Percentiles rank a stretch among this genome's conserved stretches.
Conservation (phyloP, 441 rosid species). For the Syzygium malaccense region DNA sequence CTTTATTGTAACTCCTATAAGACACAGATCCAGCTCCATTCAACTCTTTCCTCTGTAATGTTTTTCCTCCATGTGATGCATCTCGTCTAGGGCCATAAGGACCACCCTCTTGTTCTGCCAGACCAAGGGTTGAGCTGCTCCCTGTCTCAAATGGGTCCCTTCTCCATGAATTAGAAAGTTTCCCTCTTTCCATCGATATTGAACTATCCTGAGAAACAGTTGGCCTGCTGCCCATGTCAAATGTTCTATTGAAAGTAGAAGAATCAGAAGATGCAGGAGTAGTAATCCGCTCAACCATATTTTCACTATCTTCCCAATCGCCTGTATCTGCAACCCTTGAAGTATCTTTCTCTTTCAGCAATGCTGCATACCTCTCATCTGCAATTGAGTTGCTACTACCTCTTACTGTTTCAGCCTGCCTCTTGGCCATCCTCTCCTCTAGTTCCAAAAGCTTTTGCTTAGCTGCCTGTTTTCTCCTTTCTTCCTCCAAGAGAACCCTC, state of each 20-base stretch:
- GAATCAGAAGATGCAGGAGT: conserved; percentile 69
- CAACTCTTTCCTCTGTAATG: conserved; percentile 52
- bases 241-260: conserved; percentile 44
- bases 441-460: conserved; percentile 89
- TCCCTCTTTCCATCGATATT: conserved; percentile 46
- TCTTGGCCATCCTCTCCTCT: conserved; percentile 88
- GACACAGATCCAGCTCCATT: conserved; percentile 46
- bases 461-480: conserved; percentile 94
- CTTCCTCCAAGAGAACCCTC: conserved; percentile 78
- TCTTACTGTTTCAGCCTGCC: conserved; percentile 54
- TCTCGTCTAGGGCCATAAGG: conserved; percentile 49
- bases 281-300: conserved; percentile 86
- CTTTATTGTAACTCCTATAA: conserved; percentile 36
- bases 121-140: conserved; percentile 35
- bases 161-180: conserved; percentile 56
- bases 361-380: conserved; percentile 39
- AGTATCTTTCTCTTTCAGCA: conserved; percentile 40
- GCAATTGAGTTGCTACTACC: conserved; percentile 33
- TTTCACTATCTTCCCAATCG: conserved; percentile 90
- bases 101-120: conserved; percentile 47
- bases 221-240: conserved; percentile 38
- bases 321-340: conserved; percentile 37
- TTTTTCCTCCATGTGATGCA: conserved; percentile 35
- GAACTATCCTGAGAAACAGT: conserved; percentile 52
- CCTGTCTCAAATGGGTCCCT: conserved; percentile 64